Conservation (phyloP, 2,329 filamentous ascomycete species). For the Sclerotinia nivalis region DNA sequence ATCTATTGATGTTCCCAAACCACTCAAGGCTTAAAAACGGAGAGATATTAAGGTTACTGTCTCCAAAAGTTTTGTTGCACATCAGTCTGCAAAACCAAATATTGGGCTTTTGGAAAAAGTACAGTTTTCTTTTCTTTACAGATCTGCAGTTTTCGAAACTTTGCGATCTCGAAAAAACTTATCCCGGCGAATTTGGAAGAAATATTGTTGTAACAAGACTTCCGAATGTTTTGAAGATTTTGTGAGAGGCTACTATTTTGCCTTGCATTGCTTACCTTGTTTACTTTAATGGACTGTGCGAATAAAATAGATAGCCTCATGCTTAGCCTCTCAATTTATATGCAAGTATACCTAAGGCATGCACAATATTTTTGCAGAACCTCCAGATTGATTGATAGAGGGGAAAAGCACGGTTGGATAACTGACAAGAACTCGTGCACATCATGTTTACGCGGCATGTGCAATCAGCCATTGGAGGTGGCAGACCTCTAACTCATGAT, state of each 20-base stretch:
- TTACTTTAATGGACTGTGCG: background rate
- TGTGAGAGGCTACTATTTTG: conserved; percentile 17
- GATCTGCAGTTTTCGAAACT: background rate
- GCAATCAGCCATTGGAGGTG: conserved; percentile 39
- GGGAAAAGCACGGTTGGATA: background rate
- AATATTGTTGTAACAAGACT: background rate
- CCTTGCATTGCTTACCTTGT: background rate
- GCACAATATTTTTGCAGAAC: conserved; percentile 9
- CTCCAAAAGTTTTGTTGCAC: background rate
- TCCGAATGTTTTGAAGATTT: background rate
- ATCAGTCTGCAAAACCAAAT: background rate
- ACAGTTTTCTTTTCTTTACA: background rate
- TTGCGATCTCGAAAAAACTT: background rate
- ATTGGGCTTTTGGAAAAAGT: background rate
- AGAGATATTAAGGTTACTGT: background rate
- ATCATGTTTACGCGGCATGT: conserved; percentile 44
- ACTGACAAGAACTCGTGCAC: conserved; percentile 16
- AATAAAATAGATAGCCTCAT: background rate
- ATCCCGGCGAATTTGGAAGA: background rate
- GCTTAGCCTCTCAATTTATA: background rate
- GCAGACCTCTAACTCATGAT: conserved; percentile 37
- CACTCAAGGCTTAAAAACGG: background rate
- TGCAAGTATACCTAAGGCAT: conserved; percentile 6
- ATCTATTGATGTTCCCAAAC: background rate
- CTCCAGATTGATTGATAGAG: conserved; percentile 3